Evolutionary conservation across 2,329 filamentous ascomycete genomes (phyloP), one percentile per base, ranked within the genome.

Genomic region (Herpotrichia juniperi): DNA sequence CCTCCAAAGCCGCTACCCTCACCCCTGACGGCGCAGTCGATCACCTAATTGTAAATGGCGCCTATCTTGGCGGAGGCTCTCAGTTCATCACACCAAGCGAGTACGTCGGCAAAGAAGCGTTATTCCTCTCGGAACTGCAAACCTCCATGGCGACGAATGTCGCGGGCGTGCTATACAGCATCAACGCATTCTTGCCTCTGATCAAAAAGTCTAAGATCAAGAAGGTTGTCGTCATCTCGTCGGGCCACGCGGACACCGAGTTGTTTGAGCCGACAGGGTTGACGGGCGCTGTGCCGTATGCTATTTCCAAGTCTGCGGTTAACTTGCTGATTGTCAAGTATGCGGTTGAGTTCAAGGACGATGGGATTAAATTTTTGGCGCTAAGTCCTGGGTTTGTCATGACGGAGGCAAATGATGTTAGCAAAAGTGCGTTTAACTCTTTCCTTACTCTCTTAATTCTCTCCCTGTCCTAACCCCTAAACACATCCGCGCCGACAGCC

Each of bases 261-360:
- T 22, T 69, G 4, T 63, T 63, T 43, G 54, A 57, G 2, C 56
- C 51, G 1, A 51, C 54, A 12, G 69, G 63, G 0, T 7, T 75
- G 2, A 50, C 53, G 2, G 52, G 56, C 25, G 57, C 43, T 1
- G 62, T 71, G 0, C 58, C 69, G 0, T 80, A 79, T 53, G 56
- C 71, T 9, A 61, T 69, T 19, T 65, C 64, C 25, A 80, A 80
- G 54, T 74, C 71, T 0, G 76, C 69, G 1, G 54, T 76, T 56
- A 80, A 78, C 54, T 62, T 77, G 16, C 50, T 70, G 1, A 64
- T 76, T 3, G 73, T 74, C 9, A 79, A 79, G 60, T 78, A 75
- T 53, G 69, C 66, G 2, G 72, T 64, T 2, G 66, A 75, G 49
- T 68, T 56, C 14, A 51, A 60, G 34, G 46, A 61, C 14, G 57